A percentile compares a stretch with the other conserved stretches of the same genome.
Conservation (phyloP, 257 asterid species). For the Forsythia viridissima region DNA sequence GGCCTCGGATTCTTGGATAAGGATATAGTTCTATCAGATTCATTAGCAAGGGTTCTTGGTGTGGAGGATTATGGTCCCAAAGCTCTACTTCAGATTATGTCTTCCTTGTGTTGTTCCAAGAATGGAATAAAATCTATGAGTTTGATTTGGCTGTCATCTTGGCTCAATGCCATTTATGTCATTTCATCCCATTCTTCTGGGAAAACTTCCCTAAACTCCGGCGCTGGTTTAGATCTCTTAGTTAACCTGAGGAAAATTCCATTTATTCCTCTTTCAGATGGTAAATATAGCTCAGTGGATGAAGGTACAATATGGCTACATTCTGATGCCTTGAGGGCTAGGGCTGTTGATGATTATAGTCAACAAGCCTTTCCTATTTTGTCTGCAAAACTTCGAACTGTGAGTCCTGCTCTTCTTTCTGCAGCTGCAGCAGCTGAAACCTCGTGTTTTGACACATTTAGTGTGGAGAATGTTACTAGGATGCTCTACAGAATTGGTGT, state of each 20-base stretch:
- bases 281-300: constrained; percentile 65
- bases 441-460: constrained; percentile 44
- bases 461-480: constrained; percentile 40
- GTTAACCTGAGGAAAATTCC: constrained; percentile 54
- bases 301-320: constrained; percentile 85
- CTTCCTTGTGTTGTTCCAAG: constrained; percentile 59
- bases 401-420: constrained; percentile 67
- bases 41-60: constrained; percentile 83
- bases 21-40: constrained; percentile 78
- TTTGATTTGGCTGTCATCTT: constrained; percentile 71
- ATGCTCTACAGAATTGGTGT: constrained; percentile 51
- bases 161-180: constrained; percentile 64
- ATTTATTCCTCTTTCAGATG: constrained; percentile 87
- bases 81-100: constrained; percentile 52
- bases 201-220: constrained; percentile 41
- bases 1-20: constrained; percentile 83
- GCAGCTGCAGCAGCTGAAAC: constrained; percentile 49
- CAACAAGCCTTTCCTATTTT: constrained; percentile 65
- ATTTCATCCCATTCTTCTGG: constrained; percentile 40
- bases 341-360: constrained; percentile 46
- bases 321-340: constrained; percentile 44
- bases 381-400: constrained; percentile 67
- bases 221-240: constrained; percentile 51
- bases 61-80: constrained; percentile 88
- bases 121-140: constrained; percentile 72